These are phyloP conservation scores for Trichoderma breve DNA, from an alignment of 2,329 filamentous ascomycete genomes.

Conservation along the genomic window DNA sequence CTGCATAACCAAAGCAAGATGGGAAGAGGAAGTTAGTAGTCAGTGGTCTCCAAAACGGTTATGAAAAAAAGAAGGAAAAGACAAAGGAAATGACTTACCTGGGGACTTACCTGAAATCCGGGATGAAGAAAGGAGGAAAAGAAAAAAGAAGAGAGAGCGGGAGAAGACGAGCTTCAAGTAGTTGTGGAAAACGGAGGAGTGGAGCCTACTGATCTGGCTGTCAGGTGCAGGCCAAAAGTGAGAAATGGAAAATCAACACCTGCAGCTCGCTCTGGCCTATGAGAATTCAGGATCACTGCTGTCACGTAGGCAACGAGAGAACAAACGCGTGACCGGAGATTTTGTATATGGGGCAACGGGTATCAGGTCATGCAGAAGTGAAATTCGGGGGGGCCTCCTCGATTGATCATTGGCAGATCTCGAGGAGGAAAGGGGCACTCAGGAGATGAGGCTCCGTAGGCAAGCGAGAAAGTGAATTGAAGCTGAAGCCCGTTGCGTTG, in stretches of 20 bases:
- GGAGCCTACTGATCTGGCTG: conserved; percentile 8
- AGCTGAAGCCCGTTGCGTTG: background rate
- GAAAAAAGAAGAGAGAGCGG: background rate
- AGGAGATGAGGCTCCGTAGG: background rate
- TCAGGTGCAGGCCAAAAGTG: background rate
- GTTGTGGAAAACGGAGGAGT: background rate
- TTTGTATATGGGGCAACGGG: background rate
- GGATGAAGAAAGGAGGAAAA: conserved; percentile 9
- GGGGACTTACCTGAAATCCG: background rate
- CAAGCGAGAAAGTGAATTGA: background rate
- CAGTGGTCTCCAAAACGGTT: background rate
- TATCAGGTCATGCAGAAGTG: background rate
- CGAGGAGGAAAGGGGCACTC: background rate
- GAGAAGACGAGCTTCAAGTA: background rate
- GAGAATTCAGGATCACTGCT: conserved; percentile 7
- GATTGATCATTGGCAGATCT: background rate
- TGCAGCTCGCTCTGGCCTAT: conserved; percentile 3
- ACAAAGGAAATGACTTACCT: background rate
- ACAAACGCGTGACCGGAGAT: background rate
- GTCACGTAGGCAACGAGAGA: background rate
- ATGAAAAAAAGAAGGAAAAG: background rate
- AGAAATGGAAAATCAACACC: background rate
- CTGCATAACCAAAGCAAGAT: background rate
- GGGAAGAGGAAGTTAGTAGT: background rate
- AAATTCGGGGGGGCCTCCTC: background rate